These are phyloP conservation scores for Byssochlamys sp. DNA, from an alignment of 2,329 filamentous ascomycete species.

Conservation along the genomic window DNA sequence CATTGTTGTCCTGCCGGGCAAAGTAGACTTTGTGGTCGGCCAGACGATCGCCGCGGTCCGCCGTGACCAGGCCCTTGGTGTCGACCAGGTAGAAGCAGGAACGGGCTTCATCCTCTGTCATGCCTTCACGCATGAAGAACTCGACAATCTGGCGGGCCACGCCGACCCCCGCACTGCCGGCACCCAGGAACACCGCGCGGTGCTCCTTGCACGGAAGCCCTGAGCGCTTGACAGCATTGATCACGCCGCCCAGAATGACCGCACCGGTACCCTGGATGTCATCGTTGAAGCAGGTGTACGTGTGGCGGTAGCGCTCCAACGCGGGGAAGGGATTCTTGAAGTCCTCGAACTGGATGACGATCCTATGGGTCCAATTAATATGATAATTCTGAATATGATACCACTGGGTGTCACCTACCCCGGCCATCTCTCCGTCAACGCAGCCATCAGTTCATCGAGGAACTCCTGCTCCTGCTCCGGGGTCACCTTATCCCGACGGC, in stretches of 20 bases:
- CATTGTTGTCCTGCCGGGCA: constrained; percentile 55
- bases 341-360: constrained; percentile 88
- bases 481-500: constrained; percentile 70
- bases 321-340: constrained; percentile 97
- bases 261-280: constrained; percentile 96
- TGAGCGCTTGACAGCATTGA: constrained; percentile 70
- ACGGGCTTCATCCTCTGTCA: constrained; percentile 76
- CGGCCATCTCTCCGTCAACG: constrained; percentile 67
- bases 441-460: constrained; percentile 94
- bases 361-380: constrained; percentile 33
- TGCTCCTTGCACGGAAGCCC: constrained; percentile 80
- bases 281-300: constrained; percentile 95
- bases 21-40: constrained; percentile 76
- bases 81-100: constrained; percentile 96
- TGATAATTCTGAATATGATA: constrained; percentile 1
- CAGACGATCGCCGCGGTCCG: constrained; percentile 84
- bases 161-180: constrained; percentile 88
- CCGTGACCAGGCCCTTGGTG: constrained; percentile 88
- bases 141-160: constrained; percentile 96
- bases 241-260: constrained; percentile 77
- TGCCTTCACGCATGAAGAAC: constrained; percentile 85
- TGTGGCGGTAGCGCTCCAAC: constrained; percentile 76
- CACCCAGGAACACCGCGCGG: constrained; percentile 89
- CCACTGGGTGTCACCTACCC: constrained; percentile 37
- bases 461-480: constrained; percentile 76